Evolutionary conservation across 805 yeast species (phyloP).

Genomic region (Yarrowia sp.): DNA sequence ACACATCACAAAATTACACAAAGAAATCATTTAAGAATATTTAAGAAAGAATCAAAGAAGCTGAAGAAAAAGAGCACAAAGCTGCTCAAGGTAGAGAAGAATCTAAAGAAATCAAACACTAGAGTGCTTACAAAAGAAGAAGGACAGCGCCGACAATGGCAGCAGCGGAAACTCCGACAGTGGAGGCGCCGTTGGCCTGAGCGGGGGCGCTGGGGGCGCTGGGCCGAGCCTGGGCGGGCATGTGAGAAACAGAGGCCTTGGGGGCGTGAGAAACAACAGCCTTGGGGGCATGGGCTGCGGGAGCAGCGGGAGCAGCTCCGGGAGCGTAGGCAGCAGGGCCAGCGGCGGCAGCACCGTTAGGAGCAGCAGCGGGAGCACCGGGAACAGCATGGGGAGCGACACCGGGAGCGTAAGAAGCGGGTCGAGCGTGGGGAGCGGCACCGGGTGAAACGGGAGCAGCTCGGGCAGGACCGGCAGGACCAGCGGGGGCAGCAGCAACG

Average conservation of each 20-base stretch:
- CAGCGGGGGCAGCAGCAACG: background rate
- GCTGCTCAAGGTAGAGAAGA: background rate
- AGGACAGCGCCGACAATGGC: background rate
- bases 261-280: background rate
- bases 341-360: background rate
- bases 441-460: too few species aligned
- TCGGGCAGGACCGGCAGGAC: background rate
- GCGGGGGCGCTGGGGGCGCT: background rate
- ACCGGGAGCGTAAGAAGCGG: background rate
- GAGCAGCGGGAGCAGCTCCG: background rate
- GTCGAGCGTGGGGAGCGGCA: background rate
- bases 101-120: background rate
- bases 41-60: background rate
- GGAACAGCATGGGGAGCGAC: too few species aligned
- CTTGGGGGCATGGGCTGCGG: background rate
- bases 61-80: background rate
- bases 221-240: too few species aligned
- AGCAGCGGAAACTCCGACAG: background rate
- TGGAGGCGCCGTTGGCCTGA: background rate
- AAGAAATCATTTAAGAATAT: background rate
- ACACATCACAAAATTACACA: background rate
- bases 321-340: background rate
- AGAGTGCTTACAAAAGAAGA: background rate
- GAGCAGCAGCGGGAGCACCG: background rate
- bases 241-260: background rate